Conservation (phyloP, 768 basidiomycete species). For the Tricholoma saponaceum region DNA sequence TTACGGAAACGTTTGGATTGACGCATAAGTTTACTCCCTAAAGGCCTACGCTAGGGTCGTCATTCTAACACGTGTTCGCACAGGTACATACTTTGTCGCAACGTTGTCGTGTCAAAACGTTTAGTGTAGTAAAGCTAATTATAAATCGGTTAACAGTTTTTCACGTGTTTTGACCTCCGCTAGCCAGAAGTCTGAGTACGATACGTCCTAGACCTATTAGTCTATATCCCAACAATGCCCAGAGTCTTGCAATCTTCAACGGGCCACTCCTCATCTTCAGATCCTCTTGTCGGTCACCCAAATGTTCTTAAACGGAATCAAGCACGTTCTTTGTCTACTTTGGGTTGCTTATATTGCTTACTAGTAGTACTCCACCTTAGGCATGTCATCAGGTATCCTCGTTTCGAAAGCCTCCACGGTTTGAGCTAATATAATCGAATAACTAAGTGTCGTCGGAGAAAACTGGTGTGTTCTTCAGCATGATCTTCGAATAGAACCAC, state of each 20-base stretch:
- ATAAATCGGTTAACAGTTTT: too few relatives aligned
- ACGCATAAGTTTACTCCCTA: slow-evolving; percentile 27
- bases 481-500: slow-evolving; percentile 3
- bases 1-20: slow-evolving; percentile 37
- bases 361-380: slow-evolving; percentile 21
- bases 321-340: slow-evolving; percentile 23
- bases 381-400: slow-evolving; percentile 51
- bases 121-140: too few relatives aligned
- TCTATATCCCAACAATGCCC: slow-evolving; percentile 30
- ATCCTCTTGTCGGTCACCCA: slow-evolving; percentile 30
- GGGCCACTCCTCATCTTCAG: slow-evolving; percentile 21
- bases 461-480: slow-evolving; percentile 46
- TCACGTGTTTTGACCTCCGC: too few relatives aligned
- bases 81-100: too few relatives aligned
- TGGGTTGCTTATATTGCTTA: neutral
- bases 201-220: neutral
- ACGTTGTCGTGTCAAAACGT: too few relatives aligned
- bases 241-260: slow-evolving; percentile 27
- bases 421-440: slow-evolving; percentile 14
- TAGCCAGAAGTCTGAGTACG: neutral
- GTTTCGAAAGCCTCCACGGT: neutral
- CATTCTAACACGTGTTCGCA: too few relatives aligned
- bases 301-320: slow-evolving; percentile 53
- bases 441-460: slow-evolving; percentile 67
- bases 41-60: slow-evolving; percentile 9